phyloP scores from a whole-genome alignment of 2,329 filamentous ascomycete species.

The Diaporthe amygdali region DNA sequence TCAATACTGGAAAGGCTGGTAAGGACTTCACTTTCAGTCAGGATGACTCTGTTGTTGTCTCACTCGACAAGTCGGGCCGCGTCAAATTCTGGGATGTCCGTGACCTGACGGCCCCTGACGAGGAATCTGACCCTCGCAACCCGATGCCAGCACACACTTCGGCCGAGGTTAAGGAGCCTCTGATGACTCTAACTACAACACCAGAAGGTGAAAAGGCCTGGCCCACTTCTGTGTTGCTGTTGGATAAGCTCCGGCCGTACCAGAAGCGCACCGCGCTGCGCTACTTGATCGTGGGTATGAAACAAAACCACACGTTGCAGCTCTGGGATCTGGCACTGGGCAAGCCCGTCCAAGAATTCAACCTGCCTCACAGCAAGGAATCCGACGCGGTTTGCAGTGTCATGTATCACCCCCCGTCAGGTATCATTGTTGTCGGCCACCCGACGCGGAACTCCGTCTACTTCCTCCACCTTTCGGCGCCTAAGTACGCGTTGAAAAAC shows the following conservation, averaged over 20 bases:
- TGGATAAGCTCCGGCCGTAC: constrained; percentile 95
- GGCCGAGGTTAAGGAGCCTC: constrained; percentile 81
- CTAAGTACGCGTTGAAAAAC: constrained; percentile 83
- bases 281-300: constrained; percentile 97
- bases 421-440: constrained; percentile 93
- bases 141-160: constrained; percentile 61
- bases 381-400: constrained; percentile 98
- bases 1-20: constrained; percentile 95
- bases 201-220: constrained; percentile 91
- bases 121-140: constrained; percentile 54
- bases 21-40: constrained; percentile 99
- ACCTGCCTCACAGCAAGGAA: constrained; percentile 93
- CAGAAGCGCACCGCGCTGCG: constrained; percentile 87
- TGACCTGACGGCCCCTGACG: constrained; percentile 66
- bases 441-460: constrained; percentile 97
- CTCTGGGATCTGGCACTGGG: constrained; percentile 96
- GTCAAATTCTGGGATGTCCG: constrained; percentile 99
- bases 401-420: constrained; percentile 88
- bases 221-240: constrained; percentile 93
- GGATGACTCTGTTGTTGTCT: constrained; percentile 92
- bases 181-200: constrained; percentile 86
- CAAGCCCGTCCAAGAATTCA: constrained; percentile 96
- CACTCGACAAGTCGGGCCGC: constrained; percentile 93
- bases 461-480: constrained; percentile 93
- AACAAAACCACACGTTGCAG: constrained; percentile 98